Evolutionary conservation across 2,329 filamentous ascomycete species (phyloP).

Genomic region (Cladosporium sphaerospermum): DNA sequence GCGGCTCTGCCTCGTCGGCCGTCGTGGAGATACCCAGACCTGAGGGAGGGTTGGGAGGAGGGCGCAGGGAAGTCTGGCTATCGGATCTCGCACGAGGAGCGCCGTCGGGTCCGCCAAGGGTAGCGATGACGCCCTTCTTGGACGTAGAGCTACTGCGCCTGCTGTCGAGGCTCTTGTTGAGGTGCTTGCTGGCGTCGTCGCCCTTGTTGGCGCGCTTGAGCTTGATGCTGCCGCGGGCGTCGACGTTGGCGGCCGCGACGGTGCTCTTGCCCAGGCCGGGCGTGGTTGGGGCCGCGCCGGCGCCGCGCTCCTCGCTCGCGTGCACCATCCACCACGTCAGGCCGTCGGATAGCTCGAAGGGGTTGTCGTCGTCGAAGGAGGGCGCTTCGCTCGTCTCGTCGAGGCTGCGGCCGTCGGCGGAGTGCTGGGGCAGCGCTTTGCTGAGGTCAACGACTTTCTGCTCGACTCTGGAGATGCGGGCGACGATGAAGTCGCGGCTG

Average conservation of each 20-base stretch:
- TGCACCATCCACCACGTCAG: constrained; percentile 95
- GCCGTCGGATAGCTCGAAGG: constrained; percentile 92
- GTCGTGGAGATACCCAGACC: constrained; percentile 5
- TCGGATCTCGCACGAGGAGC: constrained; percentile 17
- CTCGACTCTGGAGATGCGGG: constrained; percentile 83
- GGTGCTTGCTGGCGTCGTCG: constrained; percentile 43
- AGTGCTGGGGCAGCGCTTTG: constrained; percentile 47
- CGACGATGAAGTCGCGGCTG: constrained; percentile 90
- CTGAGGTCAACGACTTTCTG: constrained; percentile 90
- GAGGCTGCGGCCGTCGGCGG: constrained; percentile 35
- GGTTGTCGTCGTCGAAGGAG: constrained; percentile 81
- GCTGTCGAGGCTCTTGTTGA: constrained; percentile 82
- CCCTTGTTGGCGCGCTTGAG: constrained; percentile 38
- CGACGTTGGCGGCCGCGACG: constrained; percentile 78
- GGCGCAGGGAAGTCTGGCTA: constrained; percentile 18
- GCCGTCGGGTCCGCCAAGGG: constrained; percentile 7
- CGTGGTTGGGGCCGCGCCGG: constrained; percentile 71
- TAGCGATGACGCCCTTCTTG: constrained; percentile 59
- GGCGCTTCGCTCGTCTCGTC: constrained; percentile 48
- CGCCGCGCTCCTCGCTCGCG: constrained; percentile 75
- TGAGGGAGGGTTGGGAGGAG: constrained; percentile 7
- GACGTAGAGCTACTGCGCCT: constrained; percentile 81
- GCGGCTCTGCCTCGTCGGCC: neutral
- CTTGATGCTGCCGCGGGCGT: constrained; percentile 65
- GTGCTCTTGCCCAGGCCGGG: constrained; percentile 88